These are phyloP conservation scores for Neofusicoccum sp. DNA, from an alignment of 2,329 filamentous ascomycete genomes.

Conservation along the genomic window DNA sequence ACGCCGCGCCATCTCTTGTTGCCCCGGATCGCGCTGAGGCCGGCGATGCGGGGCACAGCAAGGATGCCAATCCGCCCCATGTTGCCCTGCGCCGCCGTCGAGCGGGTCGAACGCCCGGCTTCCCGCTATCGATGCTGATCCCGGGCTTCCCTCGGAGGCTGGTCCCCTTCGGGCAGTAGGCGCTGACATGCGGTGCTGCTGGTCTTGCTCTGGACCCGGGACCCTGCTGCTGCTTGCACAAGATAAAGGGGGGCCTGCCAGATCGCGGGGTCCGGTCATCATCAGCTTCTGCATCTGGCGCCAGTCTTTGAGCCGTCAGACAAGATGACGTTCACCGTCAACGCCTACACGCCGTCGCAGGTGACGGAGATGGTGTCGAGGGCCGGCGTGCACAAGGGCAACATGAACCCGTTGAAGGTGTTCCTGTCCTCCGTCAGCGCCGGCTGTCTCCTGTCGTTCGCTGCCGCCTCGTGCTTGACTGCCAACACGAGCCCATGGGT, in stretches of 20 bases:
- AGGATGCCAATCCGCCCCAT: neutral
- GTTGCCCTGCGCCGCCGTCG: neutral
- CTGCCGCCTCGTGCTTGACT: constrained; percentile 6
- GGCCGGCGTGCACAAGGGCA: constrained; percentile 52
- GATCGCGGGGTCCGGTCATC: too few relatives aligned
- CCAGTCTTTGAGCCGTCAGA: too few relatives aligned
- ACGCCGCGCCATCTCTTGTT: neutral
- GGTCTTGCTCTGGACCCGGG: too few relatives aligned
- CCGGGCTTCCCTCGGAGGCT: too few relatives aligned
- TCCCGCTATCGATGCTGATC: neutral
- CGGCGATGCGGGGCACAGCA: constrained; percentile 1
- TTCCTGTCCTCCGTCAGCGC: constrained; percentile 53
- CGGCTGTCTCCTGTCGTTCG: constrained; percentile 53
- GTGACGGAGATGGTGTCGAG: constrained; percentile 52
- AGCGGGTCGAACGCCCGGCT: neutral
- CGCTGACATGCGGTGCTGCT: too few relatives aligned
- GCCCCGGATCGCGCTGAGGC: neutral
- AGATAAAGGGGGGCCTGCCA: too few relatives aligned
- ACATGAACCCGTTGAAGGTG: constrained; percentile 54
- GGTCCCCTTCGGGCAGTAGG: too few relatives aligned
- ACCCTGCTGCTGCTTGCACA: too few relatives aligned
- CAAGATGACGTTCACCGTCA: constrained; percentile 11
- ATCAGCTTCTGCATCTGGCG: too few relatives aligned
- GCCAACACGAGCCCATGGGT: constrained; percentile 16
- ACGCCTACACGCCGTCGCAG: constrained; percentile 49